Evolutionary conservation across 2,329 filamentous ascomycete species (phyloP), one percentile per base, ranked within the genome.

Genomic region (Diaporthe sp.): DNA sequence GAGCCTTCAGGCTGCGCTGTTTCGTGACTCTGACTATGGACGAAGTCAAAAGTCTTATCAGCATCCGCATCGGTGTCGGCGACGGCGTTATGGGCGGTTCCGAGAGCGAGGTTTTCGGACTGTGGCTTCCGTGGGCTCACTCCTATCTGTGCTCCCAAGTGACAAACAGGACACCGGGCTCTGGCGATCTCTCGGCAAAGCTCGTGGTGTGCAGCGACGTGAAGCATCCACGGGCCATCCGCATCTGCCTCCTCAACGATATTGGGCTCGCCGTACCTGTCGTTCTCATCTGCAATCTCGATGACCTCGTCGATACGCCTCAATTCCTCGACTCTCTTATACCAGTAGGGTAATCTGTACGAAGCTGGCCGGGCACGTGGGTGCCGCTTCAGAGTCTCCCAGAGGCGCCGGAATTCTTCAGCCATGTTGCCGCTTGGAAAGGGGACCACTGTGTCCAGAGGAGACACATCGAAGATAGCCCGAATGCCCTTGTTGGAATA

Each of bases 221-320:
- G 49, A 8, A 44, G 22, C 44, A 49, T 44, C 75, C 75, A 76
- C 34, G 55, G 72, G 28, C 22, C 72, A 28, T 74, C 72, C 7
- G 67, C 51, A 62, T 71, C 65, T 2, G 42, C 7, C 19, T 70
- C 65, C 5, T 46, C 22, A 22, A 70, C 57, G 1, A 31, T 28
- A 8, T 71, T 39, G n/a, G 62, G 57, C n/a, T 51, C 25, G 17
- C 71, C 28, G 53, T 70, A 58, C 7, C 19, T 34, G 46, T 74
- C 39, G 55, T 44, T 34, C 51, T 57, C 58, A 8, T 73, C 44
- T 25, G 51, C 19, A 8, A 73, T 15, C 13, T 25, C 17, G 37
- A 73, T 65, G 12, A 65, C 19, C 71, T 73, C 71, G 59, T 73
- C 49, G n/a, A 73, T 55, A 6, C 46, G 46, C 4, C 12, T 22